phyloP scores from a whole-genome alignment of 2,329 filamentous ascomycete genomes.

The Trichoderma guizhouense region DNA sequence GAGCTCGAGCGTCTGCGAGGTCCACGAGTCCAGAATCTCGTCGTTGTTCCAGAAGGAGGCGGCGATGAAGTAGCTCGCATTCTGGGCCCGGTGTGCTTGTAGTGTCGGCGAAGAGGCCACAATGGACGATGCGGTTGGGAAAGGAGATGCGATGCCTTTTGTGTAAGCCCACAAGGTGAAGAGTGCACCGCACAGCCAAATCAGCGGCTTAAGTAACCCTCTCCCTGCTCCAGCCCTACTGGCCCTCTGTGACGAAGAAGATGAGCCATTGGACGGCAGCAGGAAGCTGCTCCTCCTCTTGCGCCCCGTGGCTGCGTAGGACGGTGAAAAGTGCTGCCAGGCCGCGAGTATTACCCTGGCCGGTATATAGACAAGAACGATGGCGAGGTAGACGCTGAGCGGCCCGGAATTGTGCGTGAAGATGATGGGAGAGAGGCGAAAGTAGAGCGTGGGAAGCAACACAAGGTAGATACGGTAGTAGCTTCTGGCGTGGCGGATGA shows the following conservation, averaged over 20 bases:
- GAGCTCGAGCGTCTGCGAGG: slow-evolving; percentile 14
- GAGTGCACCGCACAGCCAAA: slow-evolving; percentile 15
- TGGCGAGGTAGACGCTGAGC: slow-evolving; percentile 17
- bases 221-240: neutral
- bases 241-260: neutral
- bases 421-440: slow-evolving; percentile 16
- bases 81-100: slow-evolving; percentile 9
- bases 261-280: neutral
- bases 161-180: slow-evolving; percentile 18
- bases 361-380: slow-evolving; percentile 16
- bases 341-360: slow-evolving; percentile 4
- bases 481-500: slow-evolving; percentile 7
- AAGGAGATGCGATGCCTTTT: slow-evolving; percentile 14
- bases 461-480: slow-evolving; percentile 10
- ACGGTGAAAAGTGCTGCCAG: slow-evolving; percentile 8
- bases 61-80: slow-evolving; percentile 20
- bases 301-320: neutral
- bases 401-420: slow-evolving; percentile 18
- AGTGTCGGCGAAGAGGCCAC: slow-evolving; percentile 13
- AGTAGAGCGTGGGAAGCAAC: slow-evolving; percentile 10
- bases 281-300: slow-evolving; percentile 15
- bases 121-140: slow-evolving; percentile 15
- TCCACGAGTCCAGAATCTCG: slow-evolving; percentile 16
- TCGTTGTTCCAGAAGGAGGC: slow-evolving; percentile 19
- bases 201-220: neutral